Conservation (phyloP, 1,284 basidiomycete genomes). For the Rhodotorula sp. region DNA sequence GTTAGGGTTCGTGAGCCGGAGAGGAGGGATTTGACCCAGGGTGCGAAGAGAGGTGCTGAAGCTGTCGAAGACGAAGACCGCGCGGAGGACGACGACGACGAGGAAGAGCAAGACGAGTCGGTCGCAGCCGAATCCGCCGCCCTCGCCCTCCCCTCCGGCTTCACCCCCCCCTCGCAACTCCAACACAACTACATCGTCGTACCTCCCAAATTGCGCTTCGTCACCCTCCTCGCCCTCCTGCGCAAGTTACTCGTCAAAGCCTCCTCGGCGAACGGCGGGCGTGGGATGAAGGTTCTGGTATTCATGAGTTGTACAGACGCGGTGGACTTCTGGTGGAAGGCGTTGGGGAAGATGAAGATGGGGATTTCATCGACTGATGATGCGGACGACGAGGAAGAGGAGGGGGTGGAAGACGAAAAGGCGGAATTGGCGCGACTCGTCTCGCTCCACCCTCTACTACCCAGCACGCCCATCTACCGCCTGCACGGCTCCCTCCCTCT, state of each 20-base stretch:
- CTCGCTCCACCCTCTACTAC: conserved; percentile 66
- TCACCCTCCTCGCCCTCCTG: conserved; percentile 81
- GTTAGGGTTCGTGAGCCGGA: conserved; percentile 18
- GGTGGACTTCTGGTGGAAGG: conserved; percentile 92
- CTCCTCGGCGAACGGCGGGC: conserved; percentile 46
- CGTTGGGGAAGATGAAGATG: conserved; percentile 79
- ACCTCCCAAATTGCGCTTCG: conserved; percentile 88
- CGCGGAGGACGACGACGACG: neutral
- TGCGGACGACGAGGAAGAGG: conserved; percentile 35
- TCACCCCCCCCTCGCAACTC: conserved; percentile 92
- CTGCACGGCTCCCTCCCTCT: conserved; percentile 90
- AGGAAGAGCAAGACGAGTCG: neutral
- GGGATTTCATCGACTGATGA: conserved; percentile 45
- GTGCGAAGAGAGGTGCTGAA: conserved; percentile 1
- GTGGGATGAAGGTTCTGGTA: conserved; percentile 69
- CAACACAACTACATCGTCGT: conserved; percentile 90
- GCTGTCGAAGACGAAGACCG: conserved; percentile 1
- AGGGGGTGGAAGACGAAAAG: conserved; percentile 49
- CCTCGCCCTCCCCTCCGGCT: conserved; percentile 53
- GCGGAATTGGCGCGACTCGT: conserved; percentile 56
- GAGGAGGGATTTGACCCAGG: conserved; percentile 17
- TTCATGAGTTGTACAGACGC: conserved; percentile 96
- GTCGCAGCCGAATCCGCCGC: neutral
- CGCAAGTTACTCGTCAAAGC: conserved; percentile 60
- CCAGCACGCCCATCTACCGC: conserved; percentile 78